Evolutionary conservation across 2,329 filamentous ascomycete genomes (phyloP).

Genomic region (Beauveria bassiana): DNA sequence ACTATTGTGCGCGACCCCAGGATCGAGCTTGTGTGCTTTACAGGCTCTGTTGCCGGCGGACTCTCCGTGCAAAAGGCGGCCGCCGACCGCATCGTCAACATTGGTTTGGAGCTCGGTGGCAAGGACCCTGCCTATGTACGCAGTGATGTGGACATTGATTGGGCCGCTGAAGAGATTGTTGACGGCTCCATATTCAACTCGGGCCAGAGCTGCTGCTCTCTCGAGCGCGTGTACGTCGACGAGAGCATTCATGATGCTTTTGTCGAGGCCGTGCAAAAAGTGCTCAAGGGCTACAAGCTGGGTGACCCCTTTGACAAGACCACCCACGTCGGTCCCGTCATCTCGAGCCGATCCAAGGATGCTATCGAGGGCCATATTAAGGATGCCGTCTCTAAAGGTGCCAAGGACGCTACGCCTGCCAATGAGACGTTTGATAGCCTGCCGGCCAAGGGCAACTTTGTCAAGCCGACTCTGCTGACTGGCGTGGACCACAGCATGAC

Average conservation of each 20-base stretch:
- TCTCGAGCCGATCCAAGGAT: slow-evolving; percentile 72
- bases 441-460: slow-evolving; percentile 76
- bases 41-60: slow-evolving; percentile 82
- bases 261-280: slow-evolving; percentile 68
- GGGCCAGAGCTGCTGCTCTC: slow-evolving; percentile 92
- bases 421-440: slow-evolving; percentile 69
- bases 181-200: slow-evolving; percentile 97
- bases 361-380: slow-evolving; percentile 71
- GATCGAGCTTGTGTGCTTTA: slow-evolving; percentile 82
- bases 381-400: slow-evolving; percentile 77
- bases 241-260: slow-evolving; percentile 79
- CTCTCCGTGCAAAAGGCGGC: slow-evolving; percentile 80
- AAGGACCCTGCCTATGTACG: slow-evolving; percentile 92
- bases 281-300: slow-evolving; percentile 73
- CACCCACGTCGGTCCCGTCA: slow-evolving; percentile 81
- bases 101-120: slow-evolving; percentile 86
- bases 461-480: slow-evolving; percentile 75
- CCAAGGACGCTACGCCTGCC: slow-evolving; percentile 73
- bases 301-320: slow-evolving; percentile 76
- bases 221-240: slow-evolving; percentile 88
- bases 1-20: slow-evolving; percentile 68
- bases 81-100: slow-evolving; percentile 72
- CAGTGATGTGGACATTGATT: slow-evolving; percentile 75
- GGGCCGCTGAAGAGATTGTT: slow-evolving; percentile 91
- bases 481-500: slow-evolving; percentile 74